A percentile compares a stretch with the other conserved stretches of the same genome.
phyloP scores from a whole-genome alignment of 495 filamentous ascomycete genomes.

The Penicillium bialowiezense region DNA sequence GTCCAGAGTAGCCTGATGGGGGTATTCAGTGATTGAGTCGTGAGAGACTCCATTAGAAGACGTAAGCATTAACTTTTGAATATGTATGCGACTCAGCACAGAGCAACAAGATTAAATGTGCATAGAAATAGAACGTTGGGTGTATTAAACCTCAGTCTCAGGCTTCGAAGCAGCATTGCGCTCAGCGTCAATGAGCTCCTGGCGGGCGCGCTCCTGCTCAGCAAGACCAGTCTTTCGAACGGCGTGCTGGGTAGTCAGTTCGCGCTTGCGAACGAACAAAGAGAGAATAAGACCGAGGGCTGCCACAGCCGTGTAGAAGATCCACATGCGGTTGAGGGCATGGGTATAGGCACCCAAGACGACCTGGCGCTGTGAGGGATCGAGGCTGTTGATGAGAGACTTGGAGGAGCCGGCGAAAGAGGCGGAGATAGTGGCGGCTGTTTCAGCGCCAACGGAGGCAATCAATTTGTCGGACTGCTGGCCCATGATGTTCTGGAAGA shows the following conservation, averaged over 20 bases:
- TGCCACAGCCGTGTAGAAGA: slow-evolving; percentile 56
- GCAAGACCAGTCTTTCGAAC: slow-evolving; percentile 62
- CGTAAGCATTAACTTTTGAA: background rate
- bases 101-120: background rate
- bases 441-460: slow-evolving; percentile 32
- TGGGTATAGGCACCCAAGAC: slow-evolving; percentile 55
- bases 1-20: no score
- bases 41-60: background rate
- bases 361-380: slow-evolving; percentile 41
- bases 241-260: slow-evolving; percentile 57
- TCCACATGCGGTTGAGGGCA: slow-evolving; percentile 65
- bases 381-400: slow-evolving; percentile 50
- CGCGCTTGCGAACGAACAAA: slow-evolving; percentile 52
- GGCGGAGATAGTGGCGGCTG: slow-evolving; percentile 28
- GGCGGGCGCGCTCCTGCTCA: slow-evolving; percentile 43
- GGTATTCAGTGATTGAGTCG: no score
- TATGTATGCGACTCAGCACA: background rate
- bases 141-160: slow-evolving; percentile 26
- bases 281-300: slow-evolving; percentile 53
- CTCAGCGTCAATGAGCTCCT: slow-evolving; percentile 34
- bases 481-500: slow-evolving; percentile 55
- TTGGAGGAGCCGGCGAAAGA: slow-evolving; percentile 60
- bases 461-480: slow-evolving; percentile 38
- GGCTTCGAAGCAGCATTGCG: slow-evolving; percentile 19
- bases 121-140: background rate